Evolutionary conservation across 306 rosid species (phyloP), one percentile per base, ranked within the genome.

Genomic region (Dalbergia cultrata): DNA sequence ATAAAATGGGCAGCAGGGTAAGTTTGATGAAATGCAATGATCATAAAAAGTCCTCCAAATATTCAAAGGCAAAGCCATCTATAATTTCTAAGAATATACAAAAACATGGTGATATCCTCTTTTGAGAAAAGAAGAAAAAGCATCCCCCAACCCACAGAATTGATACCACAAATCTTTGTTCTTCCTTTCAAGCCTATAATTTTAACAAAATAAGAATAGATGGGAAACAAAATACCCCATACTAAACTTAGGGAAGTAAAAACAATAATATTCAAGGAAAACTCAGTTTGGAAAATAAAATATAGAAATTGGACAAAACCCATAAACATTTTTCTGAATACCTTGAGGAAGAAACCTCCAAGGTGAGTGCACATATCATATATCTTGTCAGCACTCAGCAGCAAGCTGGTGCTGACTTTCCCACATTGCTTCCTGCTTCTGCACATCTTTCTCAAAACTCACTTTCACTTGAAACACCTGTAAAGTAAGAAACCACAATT

Each of bases 281-380:
- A 31, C 11, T 31, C 39, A 3, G n/a, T n/a, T 64, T 49, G 11
- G 70, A 22, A 14, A 14, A 50, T 12, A 62, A 91, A 50, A n/a
- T n/a, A n/a, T 13, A 50, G 56, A 50, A 50, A 50, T 50, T 53
- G 8, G 59, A 53, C 19, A 16, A 53, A 53, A 7, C 9, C 59
- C 59, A 53, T 17, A 2, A 17, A 53, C 21, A 53, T 53, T 53
- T 53, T 53, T 16, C 18, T 17, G 8, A 50, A n/a, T 53, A 53
- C 99, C 97, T 95, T 95, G 47, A 95, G 97, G 86, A 93, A 95
- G 84, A 95, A 95, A 64, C 99, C 99, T 60, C 99, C 97, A 52
- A 95, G 88, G 86, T 93, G 92, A 1, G 88, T 70, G 71, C 99
- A 95, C 98, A 95, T 89, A 78, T 85, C 79, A 74, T 89, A 90